Evolutionary conservation across 306 rosid species (phyloP), one percentile per base, ranked within the genome.

Genomic region (Fagus sylvatica): DNA sequence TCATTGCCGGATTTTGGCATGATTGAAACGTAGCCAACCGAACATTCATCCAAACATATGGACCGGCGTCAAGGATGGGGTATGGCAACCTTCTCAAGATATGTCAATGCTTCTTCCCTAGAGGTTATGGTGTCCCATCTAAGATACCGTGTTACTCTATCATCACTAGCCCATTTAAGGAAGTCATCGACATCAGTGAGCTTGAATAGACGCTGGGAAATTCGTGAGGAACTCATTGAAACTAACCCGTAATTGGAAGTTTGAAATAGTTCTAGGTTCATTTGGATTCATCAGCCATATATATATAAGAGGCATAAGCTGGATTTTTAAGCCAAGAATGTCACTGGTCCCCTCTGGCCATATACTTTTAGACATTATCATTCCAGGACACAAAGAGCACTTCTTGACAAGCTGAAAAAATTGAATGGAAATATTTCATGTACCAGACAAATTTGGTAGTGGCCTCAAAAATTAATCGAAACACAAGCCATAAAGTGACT

Each of bases 121-220:
- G 84, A 54, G 9, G 12, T 83, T 36, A 74, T 36, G 13, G 51
- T 8, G 74, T 71, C 46, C 83, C 83, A 83, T 78, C 83, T 76
- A 3, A 78, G 76, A 69, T 78, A 83, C 28, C 76, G 66, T 0
- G 86, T 83, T 37, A 83, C 83, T 75, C 72, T 78, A 0, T 83
- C 78, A 46, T 83, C 86, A 10, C 83, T 7, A 0, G 74, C 86
- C 83, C 83, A 83, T 78, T 53, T 83, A n/a, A 78, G 66, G n/a
- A 78, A 46, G 77, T 83, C 80, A 16, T 83, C 74, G 0, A 51
- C 80, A 57, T 83, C 80, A 2, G 65, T 69, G 36, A 13, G 42
- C 54, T 78, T 16, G 69, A 79, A 83, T 17, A 75, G 78, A 32
- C 83, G 75, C 0, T 75, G 37, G 15, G 61, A 61, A 3, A 83